phyloP scores from a whole-genome alignment of 371 early-diverging fungal genomes.

The Batrachochytrium dendrobatidis region DNA sequence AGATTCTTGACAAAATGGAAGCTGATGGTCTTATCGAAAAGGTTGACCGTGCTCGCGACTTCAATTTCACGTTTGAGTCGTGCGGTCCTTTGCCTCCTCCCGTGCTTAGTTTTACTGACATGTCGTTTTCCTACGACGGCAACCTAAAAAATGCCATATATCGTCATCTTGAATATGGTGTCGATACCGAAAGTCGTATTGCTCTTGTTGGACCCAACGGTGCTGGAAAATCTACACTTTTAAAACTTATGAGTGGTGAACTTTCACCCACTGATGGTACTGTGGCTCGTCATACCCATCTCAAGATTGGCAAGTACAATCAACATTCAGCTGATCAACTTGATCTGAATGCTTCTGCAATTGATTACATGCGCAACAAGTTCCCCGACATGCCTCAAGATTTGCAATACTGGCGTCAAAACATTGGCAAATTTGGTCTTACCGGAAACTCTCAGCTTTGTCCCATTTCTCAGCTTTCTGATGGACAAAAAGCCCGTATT shows the following conservation, averaged over 20 bases:
- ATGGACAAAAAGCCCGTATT: slow-evolving; percentile 92
- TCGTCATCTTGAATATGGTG: slow-evolving; percentile 80
- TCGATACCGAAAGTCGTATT: slow-evolving; percentile 95
- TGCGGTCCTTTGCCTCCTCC: slow-evolving; percentile 93
- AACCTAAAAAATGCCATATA: slow-evolving; percentile 75
- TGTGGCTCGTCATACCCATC: slow-evolving; percentile 78
- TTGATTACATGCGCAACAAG: slow-evolving; percentile 85
- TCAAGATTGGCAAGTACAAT: slow-evolving; percentile 94
- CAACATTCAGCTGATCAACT: slow-evolving; percentile 98
- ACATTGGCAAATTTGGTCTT: slow-evolving; percentile 90
- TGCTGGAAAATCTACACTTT: slow-evolving; percentile 88
- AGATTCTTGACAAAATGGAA: slow-evolving; percentile 99
- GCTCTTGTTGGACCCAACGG: slow-evolving; percentile 88
- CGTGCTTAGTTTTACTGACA: slow-evolving; percentile 87
- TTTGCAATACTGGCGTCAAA: slow-evolving; percentile 74
- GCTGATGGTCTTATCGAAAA: slow-evolving; percentile 94
- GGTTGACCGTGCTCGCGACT: slow-evolving; percentile 52
- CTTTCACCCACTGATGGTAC: slow-evolving; percentile 79
- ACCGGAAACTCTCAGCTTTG: slow-evolving; percentile 88
- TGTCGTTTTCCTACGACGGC: slow-evolving; percentile 88
- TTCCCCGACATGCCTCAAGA: slow-evolving; percentile 75
- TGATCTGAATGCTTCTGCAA: slow-evolving; percentile 74
- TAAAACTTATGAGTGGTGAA: slow-evolving; percentile 87
- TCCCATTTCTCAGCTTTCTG: slow-evolving; percentile 79
- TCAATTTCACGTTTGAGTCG: slow-evolving; percentile 84